Base-by-base conservation (phyloP, 805 yeast genomes). In the Lachancea waltii region DNA sequence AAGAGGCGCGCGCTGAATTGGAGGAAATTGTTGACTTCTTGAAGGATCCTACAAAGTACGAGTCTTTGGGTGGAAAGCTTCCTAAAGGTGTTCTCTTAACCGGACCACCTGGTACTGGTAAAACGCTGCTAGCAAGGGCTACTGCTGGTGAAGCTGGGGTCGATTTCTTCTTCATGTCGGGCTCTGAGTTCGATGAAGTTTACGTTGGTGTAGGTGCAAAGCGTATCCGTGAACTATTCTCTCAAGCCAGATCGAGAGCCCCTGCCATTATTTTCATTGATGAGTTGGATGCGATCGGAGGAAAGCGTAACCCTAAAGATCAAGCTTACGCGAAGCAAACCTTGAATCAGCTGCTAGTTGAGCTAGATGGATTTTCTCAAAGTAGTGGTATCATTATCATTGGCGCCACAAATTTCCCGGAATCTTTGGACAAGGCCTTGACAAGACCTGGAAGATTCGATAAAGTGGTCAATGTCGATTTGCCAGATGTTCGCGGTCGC, bases 131-230 rank as follows among this genome's bases (percentile, higher is more conserved):
- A 55, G 98, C 98, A 13, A 89, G 92, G 57, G 97, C 97, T 0
- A 96, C 89, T 32, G 97, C 98, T 4, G 97, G 97, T 29, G 92
- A 97, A 5, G 86, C 92, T 54, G 97, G 68, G 92, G 42, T 92
- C 17, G 98, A 97, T 30, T 92, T 92, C 58, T 90, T 89, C 65
- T 90, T 90, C 64, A 90, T 92, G 97, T 85, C 95, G 5, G 98
- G 98, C 33, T 85, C 96, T 1, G 98, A 92, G 61, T 92, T 92
- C 58, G 99, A 94, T 60, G 98, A 92, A 65, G 75, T 94, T 50
- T 92, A 90, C 55, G 98, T 92, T 15, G 99, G 99, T 60, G 97
- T 94, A 32, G 99, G 99, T 58, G 98, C 99, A 38, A 90, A 89
- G 63, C 77, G 98, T 56, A 94, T 92, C 40, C 81, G 99, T 51